Base-by-base conservation (phyloP, 148 eudicot genomes). In the Fagopyrum homotropicum region DNA sequence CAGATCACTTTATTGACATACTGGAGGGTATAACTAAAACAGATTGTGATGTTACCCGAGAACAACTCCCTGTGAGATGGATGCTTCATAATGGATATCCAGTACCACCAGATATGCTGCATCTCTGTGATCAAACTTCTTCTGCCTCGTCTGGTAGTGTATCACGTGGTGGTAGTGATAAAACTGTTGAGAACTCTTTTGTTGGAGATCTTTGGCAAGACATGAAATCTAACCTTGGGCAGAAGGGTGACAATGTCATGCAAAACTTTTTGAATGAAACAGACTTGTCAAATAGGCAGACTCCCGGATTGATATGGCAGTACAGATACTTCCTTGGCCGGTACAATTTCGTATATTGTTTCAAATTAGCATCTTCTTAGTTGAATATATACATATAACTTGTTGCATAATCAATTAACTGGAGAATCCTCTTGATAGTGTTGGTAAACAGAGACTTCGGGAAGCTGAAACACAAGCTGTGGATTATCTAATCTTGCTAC, bases 401-500 rank as follows among this genome's bases (percentile, higher is more conserved):
- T 7, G 73, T 78, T 72, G 29, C 61, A 10, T 35, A 56, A 49
- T 46, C 4, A 22, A 60, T 72, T 16, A 43, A 11, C 1, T 44
- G 63, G 7, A 46, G 2, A 69, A 10, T 47, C 54, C 74, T 45
- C 19, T 72, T 46, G 75, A 51, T 85, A 89, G 93, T 87, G 69
- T 87, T 11, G 73, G 79, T 76, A 89, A 87, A 81, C 93, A 89
- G 77, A 79, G 89, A 49, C 46, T 89, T 57, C 78, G 90, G 56
- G 93, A 89, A 79, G 90, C 90, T 77, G 85, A 77, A 80, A 77
- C 81, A 44, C 87, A 82, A 79, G 87, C 87, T 16, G 71, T 87
- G 40, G 93, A 89, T 75, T 87, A 85, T 79, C 85, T 89, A 48
- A 89, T 87, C 66, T 70, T 89, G 61, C 81, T 89, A 72, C 82